Evolutionary conservation across 208 protist genomes (phyloP).

Genomic region (Leptomonas seymouri): DNA sequence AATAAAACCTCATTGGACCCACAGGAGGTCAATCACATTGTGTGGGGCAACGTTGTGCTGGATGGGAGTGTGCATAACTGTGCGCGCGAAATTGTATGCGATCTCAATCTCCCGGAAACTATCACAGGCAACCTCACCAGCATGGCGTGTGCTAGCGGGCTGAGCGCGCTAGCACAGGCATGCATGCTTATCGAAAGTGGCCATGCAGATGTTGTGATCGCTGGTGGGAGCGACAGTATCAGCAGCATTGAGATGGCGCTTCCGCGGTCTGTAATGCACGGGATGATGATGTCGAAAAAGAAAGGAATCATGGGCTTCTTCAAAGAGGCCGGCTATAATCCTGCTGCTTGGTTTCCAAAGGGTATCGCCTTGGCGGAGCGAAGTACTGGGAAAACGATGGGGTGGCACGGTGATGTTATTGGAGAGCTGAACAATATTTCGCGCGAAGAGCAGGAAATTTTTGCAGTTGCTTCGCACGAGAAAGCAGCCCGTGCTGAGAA

Average conservation of each 20-base stretch:
- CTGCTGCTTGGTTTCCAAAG: slow-evolving; percentile 67
- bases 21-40: slow-evolving; percentile 75
- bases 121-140: slow-evolving; percentile 78
- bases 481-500: slow-evolving; percentile 65
- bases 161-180: slow-evolving; percentile 79
- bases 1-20: slow-evolving; percentile 75
- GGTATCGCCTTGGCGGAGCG: slow-evolving; percentile 62
- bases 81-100: slow-evolving; percentile 85
- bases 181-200: slow-evolving; percentile 78
- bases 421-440: slow-evolving; percentile 77
- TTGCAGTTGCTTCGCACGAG: slow-evolving; percentile 66
- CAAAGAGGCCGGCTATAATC: slow-evolving; percentile 69
- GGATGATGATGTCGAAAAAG: slow-evolving; percentile 58
- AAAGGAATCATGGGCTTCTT: slow-evolving; percentile 57
- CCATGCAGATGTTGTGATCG: slow-evolving; percentile 80
- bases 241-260: slow-evolving; percentile 74
- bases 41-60: slow-evolving; percentile 92
- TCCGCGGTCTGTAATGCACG: slow-evolving; percentile 54
- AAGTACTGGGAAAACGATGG: slow-evolving; percentile 91
- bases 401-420: slow-evolving; percentile 87
- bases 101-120: slow-evolving; percentile 75
- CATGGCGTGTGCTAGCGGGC: slow-evolving; percentile 81
- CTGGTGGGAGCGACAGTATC: slow-evolving; percentile 87
- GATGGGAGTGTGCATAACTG: slow-evolving; percentile 77
- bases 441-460: slow-evolving; percentile 71